phyloP scores from a whole-genome alignment of 352 stramenopile species.

The Phytopythium chamaehyphon region DNA sequence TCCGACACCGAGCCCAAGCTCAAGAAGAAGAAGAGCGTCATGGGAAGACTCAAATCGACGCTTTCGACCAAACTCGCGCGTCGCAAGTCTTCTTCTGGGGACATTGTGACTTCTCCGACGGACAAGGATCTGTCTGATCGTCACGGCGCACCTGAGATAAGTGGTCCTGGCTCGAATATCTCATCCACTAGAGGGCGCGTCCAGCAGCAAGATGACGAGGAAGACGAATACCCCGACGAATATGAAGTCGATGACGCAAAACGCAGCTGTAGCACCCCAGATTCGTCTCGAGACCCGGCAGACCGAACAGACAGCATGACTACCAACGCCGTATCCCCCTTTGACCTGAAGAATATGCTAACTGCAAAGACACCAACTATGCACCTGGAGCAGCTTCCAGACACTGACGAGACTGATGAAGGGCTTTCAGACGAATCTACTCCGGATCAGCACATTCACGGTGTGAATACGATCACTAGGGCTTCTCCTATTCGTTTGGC shows the following conservation, averaged over 20 bases:
- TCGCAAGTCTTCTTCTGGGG: constrained; percentile 27
- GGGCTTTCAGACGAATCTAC: not conserved
- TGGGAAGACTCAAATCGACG: constrained; percentile 69
- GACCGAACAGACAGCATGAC: constrained; percentile 6
- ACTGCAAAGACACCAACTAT: not conserved
- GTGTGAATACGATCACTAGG: too few species aligned
- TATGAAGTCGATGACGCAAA: constrained; percentile 7
- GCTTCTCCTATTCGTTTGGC: too few species aligned
- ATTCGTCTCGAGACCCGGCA: not conserved
- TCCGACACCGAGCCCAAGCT: not conserved
- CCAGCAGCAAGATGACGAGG: constrained; percentile 15
- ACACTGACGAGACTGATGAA: not conserved
- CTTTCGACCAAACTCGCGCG: constrained; percentile 44
- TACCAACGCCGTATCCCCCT: not conserved
- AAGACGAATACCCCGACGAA: constrained; percentile 3
- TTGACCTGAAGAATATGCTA: not conserved
- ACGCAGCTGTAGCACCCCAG: constrained; percentile 1
- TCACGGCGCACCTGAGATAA: constrained; percentile 1
- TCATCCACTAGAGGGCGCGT: not conserved
- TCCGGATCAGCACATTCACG: not conserved
- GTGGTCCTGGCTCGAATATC: not conserved
- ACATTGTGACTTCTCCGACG: constrained; percentile 18
- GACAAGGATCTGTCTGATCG: constrained; percentile 25
- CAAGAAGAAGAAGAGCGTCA: constrained; percentile 60
- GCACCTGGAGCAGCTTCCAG: not conserved